Evolutionary conservation across 2,329 filamentous ascomycete species (phyloP).

Genomic region (Bipolaris gigantea): DNA sequence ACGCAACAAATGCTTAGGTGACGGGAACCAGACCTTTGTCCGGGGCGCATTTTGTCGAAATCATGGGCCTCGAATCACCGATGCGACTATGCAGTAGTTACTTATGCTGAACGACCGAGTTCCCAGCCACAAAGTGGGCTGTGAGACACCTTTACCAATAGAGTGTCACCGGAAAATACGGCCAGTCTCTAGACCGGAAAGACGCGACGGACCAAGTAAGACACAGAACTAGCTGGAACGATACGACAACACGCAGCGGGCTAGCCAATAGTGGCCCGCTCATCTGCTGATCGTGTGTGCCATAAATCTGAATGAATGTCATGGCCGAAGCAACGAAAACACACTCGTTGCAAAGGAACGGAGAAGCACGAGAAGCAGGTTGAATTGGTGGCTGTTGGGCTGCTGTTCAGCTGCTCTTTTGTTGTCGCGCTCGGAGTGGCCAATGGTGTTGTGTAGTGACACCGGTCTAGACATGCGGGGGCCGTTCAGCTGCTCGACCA

Average conservation of each 20-base stretch:
- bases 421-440: conserved; percentile 6
- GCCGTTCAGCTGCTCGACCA: conserved; percentile 18
- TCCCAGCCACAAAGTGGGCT: conserved; percentile 29
- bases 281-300: conserved; percentile 9
- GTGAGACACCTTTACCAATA: conserved; percentile 35
- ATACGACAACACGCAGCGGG: conserved; percentile 7
- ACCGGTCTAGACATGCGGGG: conserved; percentile 24
- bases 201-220: conserved; percentile 14
- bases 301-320: conserved; percentile 6
- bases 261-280: conserved; percentile 13
- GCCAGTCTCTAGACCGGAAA: conserved; percentile 21
- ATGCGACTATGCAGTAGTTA: conserved; percentile 28
- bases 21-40: conserved; percentile 20
- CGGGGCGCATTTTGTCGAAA: conserved; percentile 24
- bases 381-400: conserved; percentile 16
- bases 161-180: conserved; percentile 16
- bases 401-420: conserved; percentile 22
- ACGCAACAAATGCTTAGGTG: conserved; percentile 22
- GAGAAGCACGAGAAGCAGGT: conserved; percentile 4
- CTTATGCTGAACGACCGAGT: conserved; percentile 23
- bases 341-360: conserved; percentile 8
- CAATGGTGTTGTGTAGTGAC: conserved; percentile 19
- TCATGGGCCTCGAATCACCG: conserved; percentile 21
- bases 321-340: not conserved
- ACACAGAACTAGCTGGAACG: not conserved